A percentile compares a stretch with the other conserved stretches of the same genome.
These are phyloP conservation scores for Meredithiella fracta DNA, from an alignment of 2,329 filamentous ascomycete species.

Conservation along the genomic window DNA sequence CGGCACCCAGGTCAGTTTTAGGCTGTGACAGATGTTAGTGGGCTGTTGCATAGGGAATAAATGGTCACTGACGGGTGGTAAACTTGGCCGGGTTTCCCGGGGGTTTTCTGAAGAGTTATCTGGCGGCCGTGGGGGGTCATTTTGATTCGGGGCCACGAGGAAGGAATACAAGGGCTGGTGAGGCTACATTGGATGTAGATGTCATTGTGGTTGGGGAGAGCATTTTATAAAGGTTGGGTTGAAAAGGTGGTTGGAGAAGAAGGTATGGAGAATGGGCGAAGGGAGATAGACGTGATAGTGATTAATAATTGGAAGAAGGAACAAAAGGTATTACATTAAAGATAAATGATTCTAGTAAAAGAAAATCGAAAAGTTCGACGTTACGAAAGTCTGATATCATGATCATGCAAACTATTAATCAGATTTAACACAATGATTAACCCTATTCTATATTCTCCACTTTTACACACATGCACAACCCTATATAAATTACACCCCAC, in stretches of 20 bases:
- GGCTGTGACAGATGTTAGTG: constrained; percentile 22
- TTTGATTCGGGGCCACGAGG: constrained; percentile 1
- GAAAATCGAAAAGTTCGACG: too few relatives aligned
- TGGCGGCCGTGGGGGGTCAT: constrained; percentile 6
- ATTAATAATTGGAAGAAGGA: too few relatives aligned
- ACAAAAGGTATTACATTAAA: too few relatives aligned
- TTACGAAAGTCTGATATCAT: too few relatives aligned
- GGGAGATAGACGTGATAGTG: too few relatives aligned
- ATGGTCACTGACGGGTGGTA: constrained; percentile 51
- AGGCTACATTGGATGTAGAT: constrained; percentile 5
- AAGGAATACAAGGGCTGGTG: constrained; percentile 9
- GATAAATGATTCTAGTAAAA: too few relatives aligned
- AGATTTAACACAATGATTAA: background rate
- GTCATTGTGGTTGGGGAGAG: background rate
- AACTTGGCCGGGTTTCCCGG: constrained; percentile 74
- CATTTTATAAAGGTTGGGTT: background rate
- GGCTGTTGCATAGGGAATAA: background rate
- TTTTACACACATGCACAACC: background rate
- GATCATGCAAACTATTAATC: too few relatives aligned
- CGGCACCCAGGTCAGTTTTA: constrained; percentile 44
- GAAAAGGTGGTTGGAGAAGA: background rate
- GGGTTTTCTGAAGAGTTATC: constrained; percentile 40
- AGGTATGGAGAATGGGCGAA: background rate
- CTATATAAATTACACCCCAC: background rate
- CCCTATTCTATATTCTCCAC: background rate